Base-by-base conservation (phyloP, 768 basidiomycete genomes). In the Lenzites betulinus region DNA sequence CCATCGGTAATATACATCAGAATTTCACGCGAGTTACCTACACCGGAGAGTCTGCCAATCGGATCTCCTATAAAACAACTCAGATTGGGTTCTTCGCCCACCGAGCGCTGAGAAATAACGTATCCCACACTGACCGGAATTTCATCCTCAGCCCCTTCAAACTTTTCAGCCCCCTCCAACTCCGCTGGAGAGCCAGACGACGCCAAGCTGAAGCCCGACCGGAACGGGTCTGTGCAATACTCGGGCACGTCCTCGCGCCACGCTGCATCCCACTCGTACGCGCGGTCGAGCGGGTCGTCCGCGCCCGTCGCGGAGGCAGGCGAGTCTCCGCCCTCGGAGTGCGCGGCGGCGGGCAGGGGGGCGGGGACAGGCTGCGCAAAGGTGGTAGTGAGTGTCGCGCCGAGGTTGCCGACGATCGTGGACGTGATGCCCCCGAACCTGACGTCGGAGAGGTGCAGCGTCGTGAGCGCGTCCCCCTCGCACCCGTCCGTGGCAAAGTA, bases 331-430 rank as follows among this genome's bases (percentile, higher is more conserved):
- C 18, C 28, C 13, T 20, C 39, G 39, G n/a, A 9, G 16, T 22
- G 43, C 43, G 43, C 7, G n/a, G 43, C 6, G 16, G 20, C 2
- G 43, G 23, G 35, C 1, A n/a, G 16, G 18, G 22, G 9, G 36
- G 20, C 1, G 11, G 25, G 15, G 13, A n/a, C n/a, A n/a, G 50
- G 39, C 12, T n/a, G n/a, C n/a, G 48, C 30, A 11, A 11, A 4
- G 30, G 30, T 23, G 18, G 38, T 50, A 20, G 1, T 43, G 48
- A 58, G 56, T n/a, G 56, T 43, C 7, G 56, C 56, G 39, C 56
- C 56, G 15, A 58, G n/a, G 39, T 58, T 58, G 41, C 56, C 56
- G 39, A 58, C 56, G 48, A 51, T 25, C n/a, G 16, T 20, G 13
- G 56, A 50, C n/a, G 48, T 22, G 39, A 58, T 6, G 26, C 56